Evolutionary conservation across 768 basidiomycete species (phyloP), one percentile per base, ranked within the genome.

Genomic region (Suillus placidus): DNA sequence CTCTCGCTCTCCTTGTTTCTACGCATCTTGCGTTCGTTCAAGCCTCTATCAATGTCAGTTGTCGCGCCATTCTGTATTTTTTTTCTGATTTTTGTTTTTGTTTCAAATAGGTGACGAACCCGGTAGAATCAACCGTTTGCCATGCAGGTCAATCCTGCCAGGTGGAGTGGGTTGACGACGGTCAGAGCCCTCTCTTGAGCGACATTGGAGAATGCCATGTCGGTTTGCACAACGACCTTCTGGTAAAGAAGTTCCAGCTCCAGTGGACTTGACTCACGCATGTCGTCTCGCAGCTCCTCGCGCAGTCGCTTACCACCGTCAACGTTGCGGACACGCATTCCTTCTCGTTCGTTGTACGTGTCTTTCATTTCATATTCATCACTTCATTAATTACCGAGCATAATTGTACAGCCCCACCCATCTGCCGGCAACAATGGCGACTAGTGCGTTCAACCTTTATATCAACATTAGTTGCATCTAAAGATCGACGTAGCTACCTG

Each of bases 141-240:
- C 77, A 77, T 45, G 91, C 79, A 32, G 87, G 86, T 13, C 74
- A 85, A 67, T 66, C 82, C 7, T 90, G 88, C 75, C 74, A 72
- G 0, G 81, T 92, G 8, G 64, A 79, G 54, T 93, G 90, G 90
- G 65, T 85, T 1, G 91, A 93, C 63, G 80, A 93, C 67, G 90
- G 90, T 20, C 45, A 66, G 12, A 43, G 63, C 1, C 91, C 91
- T 4, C 73, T 85, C 20, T 67, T 85, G n/a, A 49, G 77, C 7
- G 64, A 71, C 40, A 82, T 92, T 57, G 89, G 89, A 4, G 72
- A 83, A 0, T 82, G 84, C 60, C 76, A 77, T 3, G 81, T 89
- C 61, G 88, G 80, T 1, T 75, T 93, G 38, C 92, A 84, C 67
- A 82, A 81, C n/a, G 87, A 87, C 10, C 71, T 83, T 9, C 72